Conservation (phyloP, 2,329 filamentous ascomycete genomes). For the Dactylellina leptospora region DNA sequence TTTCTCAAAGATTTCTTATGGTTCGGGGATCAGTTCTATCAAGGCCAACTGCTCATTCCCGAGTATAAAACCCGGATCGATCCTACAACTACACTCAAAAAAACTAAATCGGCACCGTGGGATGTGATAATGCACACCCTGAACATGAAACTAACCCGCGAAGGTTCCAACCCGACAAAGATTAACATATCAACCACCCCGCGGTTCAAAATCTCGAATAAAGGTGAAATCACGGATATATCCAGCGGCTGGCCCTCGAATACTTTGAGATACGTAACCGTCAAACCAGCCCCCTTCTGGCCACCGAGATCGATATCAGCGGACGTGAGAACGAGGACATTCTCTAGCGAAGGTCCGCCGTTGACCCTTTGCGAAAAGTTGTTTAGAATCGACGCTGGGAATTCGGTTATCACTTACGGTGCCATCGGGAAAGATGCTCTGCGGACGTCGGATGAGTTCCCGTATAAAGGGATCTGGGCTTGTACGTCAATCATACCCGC, state of each 20-base stretch:
- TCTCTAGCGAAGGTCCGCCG: background rate
- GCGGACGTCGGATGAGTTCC: slow-evolving; percentile 1
- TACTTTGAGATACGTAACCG: background rate
- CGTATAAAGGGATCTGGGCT: slow-evolving; percentile 30
- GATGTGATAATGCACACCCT: background rate
- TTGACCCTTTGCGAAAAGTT: background rate
- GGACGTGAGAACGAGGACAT: background rate
- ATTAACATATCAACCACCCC: background rate
- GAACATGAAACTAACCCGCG: background rate
- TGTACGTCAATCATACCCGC: slow-evolving; percentile 8
- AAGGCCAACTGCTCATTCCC: slow-evolving; percentile 14
- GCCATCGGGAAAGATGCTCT: slow-evolving; percentile 7
- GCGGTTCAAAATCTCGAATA: background rate
- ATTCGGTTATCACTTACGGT: slow-evolving; percentile 2
- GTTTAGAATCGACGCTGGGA: slow-evolving; percentile 5
- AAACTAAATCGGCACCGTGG: background rate
- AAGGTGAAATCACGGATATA: background rate
- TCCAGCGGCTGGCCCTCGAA: background rate
- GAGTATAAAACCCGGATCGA: no score
- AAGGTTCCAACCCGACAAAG: background rate
- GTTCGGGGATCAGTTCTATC: slow-evolving; percentile 18
- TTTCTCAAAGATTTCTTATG: slow-evolving; percentile 5
- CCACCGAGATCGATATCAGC: background rate
- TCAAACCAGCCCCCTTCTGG: background rate
- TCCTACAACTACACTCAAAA: no score